Evolutionary conservation across 495 filamentous ascomycete species (phyloP).

Genomic region (Penicillium silybi): DNA sequence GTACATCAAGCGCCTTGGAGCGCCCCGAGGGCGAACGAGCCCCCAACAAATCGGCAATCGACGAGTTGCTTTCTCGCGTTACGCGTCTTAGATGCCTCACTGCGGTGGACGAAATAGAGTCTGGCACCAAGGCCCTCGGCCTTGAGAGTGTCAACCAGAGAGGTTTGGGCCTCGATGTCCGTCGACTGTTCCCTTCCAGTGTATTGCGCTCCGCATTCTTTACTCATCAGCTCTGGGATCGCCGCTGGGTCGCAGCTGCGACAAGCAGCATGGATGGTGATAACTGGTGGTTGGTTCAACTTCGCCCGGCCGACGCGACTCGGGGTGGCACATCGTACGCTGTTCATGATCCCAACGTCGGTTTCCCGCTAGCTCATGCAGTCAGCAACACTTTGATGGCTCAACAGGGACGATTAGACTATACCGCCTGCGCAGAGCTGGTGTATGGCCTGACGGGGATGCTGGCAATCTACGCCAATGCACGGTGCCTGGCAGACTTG

Average conservation of each 20-base stretch:
- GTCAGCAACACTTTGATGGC: slow-evolving; percentile 26
- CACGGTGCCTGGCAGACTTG: slow-evolving; percentile 34
- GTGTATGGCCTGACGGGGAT: slow-evolving; percentile 39
- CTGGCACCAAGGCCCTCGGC: slow-evolving; percentile 54
- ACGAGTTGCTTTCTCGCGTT: slow-evolving; percentile 50
- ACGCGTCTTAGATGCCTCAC: slow-evolving; percentile 54
- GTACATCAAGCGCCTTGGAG: slow-evolving; percentile 44
- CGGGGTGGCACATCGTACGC: slow-evolving; percentile 5
- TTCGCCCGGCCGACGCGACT: slow-evolving; percentile 28
- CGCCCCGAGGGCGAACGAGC: slow-evolving; percentile 35
- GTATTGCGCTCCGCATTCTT: slow-evolving; percentile 61
- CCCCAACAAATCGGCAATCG: slow-evolving; percentile 44
- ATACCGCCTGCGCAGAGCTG: slow-evolving; percentile 34
- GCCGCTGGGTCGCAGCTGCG: slow-evolving; percentile 64
- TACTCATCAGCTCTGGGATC: slow-evolving; percentile 55
- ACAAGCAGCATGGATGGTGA: slow-evolving; percentile 70
- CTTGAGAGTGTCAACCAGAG: slow-evolving; percentile 56
- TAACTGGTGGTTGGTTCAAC: slow-evolving; percentile 68
- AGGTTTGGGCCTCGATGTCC: slow-evolving; percentile 54
- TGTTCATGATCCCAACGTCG: slow-evolving; percentile 2
- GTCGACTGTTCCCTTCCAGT: slow-evolving; percentile 57
- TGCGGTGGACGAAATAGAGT: slow-evolving; percentile 60
- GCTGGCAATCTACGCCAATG: slow-evolving; percentile 41
- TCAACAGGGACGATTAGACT: slow-evolving; percentile 14
- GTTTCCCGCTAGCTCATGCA: slow-evolving; percentile 23